Evolutionary conservation across 768 basidiomycete species (phyloP).

Genomic region (Lactifluus rugatus): DNA sequence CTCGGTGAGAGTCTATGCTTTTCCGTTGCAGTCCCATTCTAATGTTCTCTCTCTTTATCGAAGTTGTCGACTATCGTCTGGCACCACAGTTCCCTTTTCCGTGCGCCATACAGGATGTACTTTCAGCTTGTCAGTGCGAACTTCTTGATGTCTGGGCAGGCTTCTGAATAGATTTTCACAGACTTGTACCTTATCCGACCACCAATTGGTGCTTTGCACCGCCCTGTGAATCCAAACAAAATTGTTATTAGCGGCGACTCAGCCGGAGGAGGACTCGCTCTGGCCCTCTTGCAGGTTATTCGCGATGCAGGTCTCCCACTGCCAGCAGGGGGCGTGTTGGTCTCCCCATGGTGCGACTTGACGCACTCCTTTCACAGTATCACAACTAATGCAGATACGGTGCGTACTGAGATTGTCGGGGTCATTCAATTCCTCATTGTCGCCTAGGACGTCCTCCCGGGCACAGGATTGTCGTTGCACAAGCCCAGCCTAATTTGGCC

Average conservation of each 20-base stretch:
- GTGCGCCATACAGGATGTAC: constrained; percentile 77
- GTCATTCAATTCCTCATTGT: background rate
- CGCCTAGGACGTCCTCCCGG: constrained; percentile 67
- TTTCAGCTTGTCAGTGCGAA: constrained; percentile 66
- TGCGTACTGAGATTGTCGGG: constrained; percentile 40
- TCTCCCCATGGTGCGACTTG: constrained; percentile 91
- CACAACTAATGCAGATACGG: constrained; percentile 74
- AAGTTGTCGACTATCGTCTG: constrained; percentile 72
- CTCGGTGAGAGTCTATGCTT: constrained; percentile 34
- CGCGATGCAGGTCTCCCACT: constrained; percentile 74
- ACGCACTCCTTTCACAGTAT: constrained; percentile 93
- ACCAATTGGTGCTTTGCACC: constrained; percentile 69
- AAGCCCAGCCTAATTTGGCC: constrained; percentile 76
- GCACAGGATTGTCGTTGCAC: constrained; percentile 63
- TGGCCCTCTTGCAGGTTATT: constrained; percentile 79
- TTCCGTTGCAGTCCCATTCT: constrained; percentile 70
- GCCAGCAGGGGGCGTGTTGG: constrained; percentile 81
- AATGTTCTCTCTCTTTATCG: constrained; percentile 26
- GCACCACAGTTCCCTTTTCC: constrained; percentile 97
- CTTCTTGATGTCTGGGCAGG: background rate
- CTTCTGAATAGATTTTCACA: constrained; percentile 45
- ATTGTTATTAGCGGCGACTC: constrained; percentile 88
- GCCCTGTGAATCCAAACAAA: constrained; percentile 67
- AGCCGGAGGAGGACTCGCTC: constrained; percentile 79
- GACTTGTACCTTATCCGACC: constrained; percentile 85